These are phyloP conservation scores for Xylaria sp. DNA, from an alignment of 2,329 filamentous ascomycete genomes.

Conservation along the genomic window DNA sequence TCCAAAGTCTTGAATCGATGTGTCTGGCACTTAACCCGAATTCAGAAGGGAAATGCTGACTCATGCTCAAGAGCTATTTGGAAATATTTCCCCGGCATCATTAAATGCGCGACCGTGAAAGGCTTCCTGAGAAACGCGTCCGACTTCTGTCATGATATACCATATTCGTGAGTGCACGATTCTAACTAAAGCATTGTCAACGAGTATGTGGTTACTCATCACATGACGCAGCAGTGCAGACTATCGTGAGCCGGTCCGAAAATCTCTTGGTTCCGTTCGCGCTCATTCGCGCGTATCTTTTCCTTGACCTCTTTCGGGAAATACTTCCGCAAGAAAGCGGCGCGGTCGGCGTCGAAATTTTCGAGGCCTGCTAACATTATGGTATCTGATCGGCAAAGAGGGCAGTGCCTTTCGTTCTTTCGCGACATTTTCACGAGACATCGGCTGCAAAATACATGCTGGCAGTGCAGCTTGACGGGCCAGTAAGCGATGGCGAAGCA, in stretches of 20 bases:
- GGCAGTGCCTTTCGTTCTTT: conserved; percentile 73
- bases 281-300: conserved; percentile 77
- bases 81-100: neutral
- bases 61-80: neutral
- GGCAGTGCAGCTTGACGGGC: conserved; percentile 79
- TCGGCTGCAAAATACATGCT: conserved; percentile 83
- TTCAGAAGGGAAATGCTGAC: neutral
- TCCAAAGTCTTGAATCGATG: neutral
- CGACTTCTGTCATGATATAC: neutral
- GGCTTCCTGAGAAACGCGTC: neutral
- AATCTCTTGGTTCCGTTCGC: conserved; percentile 76
- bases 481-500: conserved; percentile 84
- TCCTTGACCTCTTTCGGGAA: conserved; percentile 77
- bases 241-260: conserved; percentile 74
- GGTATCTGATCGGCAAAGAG: conserved; percentile 77
- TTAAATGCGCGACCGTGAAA: neutral
- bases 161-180: neutral
- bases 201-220: conserved; percentile 19
- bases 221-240: conserved; percentile 70
- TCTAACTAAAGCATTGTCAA: neutral
- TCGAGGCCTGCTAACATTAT: conserved; percentile 76
- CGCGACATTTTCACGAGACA: conserved; percentile 85
- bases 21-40: neutral
- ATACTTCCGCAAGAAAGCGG: conserved; percentile 76
- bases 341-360: conserved; percentile 75